Base-by-base conservation (phyloP, 371 early-diverging fungal species). In the Phascolomyces articulosus region DNA sequence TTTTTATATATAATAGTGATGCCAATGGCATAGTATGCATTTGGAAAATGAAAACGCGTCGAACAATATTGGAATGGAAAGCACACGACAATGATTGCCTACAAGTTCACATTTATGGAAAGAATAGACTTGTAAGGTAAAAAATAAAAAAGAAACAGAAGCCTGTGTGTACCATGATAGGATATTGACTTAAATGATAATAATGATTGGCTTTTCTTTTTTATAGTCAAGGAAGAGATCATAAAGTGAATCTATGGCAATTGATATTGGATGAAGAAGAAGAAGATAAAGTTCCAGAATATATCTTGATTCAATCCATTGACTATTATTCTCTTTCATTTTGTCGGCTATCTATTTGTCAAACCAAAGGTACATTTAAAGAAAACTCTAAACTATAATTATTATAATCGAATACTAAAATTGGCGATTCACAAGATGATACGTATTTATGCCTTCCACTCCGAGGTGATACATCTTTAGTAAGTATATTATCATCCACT, bases 191-290 rank as follows among this genome's bases (percentile, higher is more conserved):
- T 13, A 27, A 47, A 3, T 28, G 38, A 18, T 29, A 58, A 8
- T 31, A 26, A 31, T 29, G 34, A 48, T 24, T n/a, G 54, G 44
- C 53, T 26, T 62, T 6, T 40, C 24, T 3, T 11, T 44, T 15
- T 55, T 21, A 40, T 63, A 84, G 85, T 60, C 82, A 84, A 41
- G 82, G 85, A 7, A 66, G 85, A 71, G 85, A 84, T 67, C 75
- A 80, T 63, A 60, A 41, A 41, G 74, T 84, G 24, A 69, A 82
- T 64, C 60, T 80, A 16, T 84, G 85, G 85, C 58, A 78, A 62
- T 56, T 79, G 7, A 47, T 38, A 6, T 40, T 65, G 18, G 58
- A 64, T 26, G 57, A 60, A 63, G 48, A 40, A n/a, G 28, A 47
- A 11, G 21, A 56, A 26, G 38, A 13, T 21, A 18, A 51, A 60